phyloP scores from a whole-genome alignment of 768 basidiomycete species.

The Lanmaoa pseudosensibilis region DNA sequence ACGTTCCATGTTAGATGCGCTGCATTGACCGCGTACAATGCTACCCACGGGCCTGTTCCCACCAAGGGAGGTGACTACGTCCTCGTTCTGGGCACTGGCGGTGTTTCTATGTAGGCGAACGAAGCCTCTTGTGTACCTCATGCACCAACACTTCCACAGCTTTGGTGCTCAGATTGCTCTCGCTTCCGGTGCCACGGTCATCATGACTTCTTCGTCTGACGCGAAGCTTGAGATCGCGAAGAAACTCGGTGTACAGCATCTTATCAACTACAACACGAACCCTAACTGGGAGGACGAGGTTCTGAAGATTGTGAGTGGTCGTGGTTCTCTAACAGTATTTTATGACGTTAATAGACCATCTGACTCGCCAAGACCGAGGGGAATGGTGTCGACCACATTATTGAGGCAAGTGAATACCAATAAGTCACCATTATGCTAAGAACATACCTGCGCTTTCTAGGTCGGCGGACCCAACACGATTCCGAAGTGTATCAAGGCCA shows the following conservation, averaged over 20 bases:
- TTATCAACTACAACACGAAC: constrained; percentile 62
- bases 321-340: no score
- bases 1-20: constrained; percentile 42
- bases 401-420: constrained; percentile 17
- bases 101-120: constrained; percentile 48
- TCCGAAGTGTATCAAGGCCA: constrained; percentile 40
- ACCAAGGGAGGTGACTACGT: constrained; percentile 61
- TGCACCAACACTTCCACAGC: constrained; percentile 29
- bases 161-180: constrained; percentile 63
- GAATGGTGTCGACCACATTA: constrained; percentile 37
- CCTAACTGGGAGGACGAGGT: constrained; percentile 61
- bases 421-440: not conserved
- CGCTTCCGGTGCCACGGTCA: constrained; percentile 61
- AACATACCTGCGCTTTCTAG: constrained; percentile 25
- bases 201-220: constrained; percentile 67
- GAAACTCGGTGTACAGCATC: constrained; percentile 51
- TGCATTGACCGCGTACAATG: constrained; percentile 65
- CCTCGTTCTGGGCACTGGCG: constrained; percentile 55
- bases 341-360: not conserved
- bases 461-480: constrained; percentile 58
- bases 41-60: constrained; percentile 47
- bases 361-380: constrained; percentile 28
- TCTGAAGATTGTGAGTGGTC: constrained; percentile 39
- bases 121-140: not conserved
- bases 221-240: constrained; percentile 55